A percentile compares a stretch with the other conserved stretches of the same genome.
phyloP scores from a whole-genome alignment of 1,284 basidiomycete genomes.

The Tremellales sp. region DNA sequence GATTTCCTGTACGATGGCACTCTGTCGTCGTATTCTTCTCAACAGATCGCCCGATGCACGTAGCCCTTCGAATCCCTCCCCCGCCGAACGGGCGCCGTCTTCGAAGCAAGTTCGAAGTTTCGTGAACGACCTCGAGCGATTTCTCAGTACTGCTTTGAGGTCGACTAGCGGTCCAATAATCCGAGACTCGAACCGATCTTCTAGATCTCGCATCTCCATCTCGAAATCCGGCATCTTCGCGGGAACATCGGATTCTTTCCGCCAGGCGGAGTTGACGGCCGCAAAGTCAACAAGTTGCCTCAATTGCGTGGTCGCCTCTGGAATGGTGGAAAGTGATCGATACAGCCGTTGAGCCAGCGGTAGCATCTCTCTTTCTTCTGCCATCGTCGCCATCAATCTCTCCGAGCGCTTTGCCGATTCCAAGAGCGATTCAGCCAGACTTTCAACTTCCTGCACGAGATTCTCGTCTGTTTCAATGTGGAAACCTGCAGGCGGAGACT shows the following conservation, averaged over 20 bases:
- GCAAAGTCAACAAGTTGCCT: too few relatives aligned
- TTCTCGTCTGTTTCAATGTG: background rate
- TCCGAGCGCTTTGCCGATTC: background rate
- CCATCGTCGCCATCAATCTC: background rate
- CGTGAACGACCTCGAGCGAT: too few relatives aligned
- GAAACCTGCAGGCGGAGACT: slow-evolving; percentile 1
- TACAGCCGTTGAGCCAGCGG: background rate
- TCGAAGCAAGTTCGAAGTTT: too few relatives aligned
- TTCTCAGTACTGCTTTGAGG: background rate
- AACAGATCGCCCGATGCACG: background rate
- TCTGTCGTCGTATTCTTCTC: slow-evolving; percentile 13
- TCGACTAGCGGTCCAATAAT: too few relatives aligned
- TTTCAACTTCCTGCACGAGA: slow-evolving; percentile 4
- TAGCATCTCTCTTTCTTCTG: background rate
- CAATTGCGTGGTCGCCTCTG: too few relatives aligned
- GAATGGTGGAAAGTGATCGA: background rate
- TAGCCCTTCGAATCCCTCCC: too few relatives aligned
- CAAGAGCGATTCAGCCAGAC: background rate
- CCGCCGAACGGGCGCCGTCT: too few relatives aligned
- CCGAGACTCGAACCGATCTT: too few relatives aligned
- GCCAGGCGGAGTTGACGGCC: too few relatives aligned
- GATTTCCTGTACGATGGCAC: slow-evolving; percentile 8
- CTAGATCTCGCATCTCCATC: too few relatives aligned
- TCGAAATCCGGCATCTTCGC: too few relatives aligned
- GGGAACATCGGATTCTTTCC: too few relatives aligned